These are phyloP conservation scores for Pythium phragmitis DNA, from an alignment of 352 stramenopile genomes.

Conservation along the genomic window DNA sequence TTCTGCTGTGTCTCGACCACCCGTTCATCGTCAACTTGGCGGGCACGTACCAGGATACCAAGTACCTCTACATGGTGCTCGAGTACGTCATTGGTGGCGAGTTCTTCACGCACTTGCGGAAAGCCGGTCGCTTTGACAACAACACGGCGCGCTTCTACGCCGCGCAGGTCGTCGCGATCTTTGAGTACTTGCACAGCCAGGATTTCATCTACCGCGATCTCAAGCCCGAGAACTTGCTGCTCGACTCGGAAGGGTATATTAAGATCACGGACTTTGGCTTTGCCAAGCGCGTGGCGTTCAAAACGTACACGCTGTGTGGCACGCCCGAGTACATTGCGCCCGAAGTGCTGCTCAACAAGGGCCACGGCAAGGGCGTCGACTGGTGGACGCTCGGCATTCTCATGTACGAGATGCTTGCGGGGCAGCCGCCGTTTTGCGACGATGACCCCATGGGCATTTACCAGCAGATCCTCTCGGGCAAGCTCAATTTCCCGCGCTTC, in stretches of 20 bases:
- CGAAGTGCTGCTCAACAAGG: conserved; percentile 90
- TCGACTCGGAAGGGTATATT: conserved; percentile 94
- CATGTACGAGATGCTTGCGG: conserved; percentile 97
- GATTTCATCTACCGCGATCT: conserved; percentile 98
- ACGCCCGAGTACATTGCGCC: conserved; percentile 94
- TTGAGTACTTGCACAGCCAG: conserved; percentile 96
- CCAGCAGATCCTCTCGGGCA: conserved; percentile 93
- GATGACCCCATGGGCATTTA: conserved; percentile 97
- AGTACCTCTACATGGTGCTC: conserved; percentile 97
- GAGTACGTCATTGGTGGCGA: conserved; percentile 97
- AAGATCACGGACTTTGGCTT: conserved; percentile 96
- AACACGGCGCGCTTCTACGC: conserved; percentile 92
- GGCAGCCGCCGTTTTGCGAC: conserved; percentile 95
- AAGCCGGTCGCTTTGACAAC: conserved; percentile 93
- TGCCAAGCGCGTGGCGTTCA: conserved; percentile 93
- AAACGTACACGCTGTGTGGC: conserved; percentile 94
- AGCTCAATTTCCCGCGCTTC: conserved; percentile 94
- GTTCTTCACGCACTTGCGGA: conserved; percentile 96
- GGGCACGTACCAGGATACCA: conserved; percentile 93
- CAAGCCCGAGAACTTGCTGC: conserved; percentile 94
- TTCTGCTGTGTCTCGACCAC: conserved; percentile 91
- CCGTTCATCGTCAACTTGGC: conserved; percentile 97
- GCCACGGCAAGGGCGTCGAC: conserved; percentile 90
- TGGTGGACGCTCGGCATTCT: conserved; percentile 97
- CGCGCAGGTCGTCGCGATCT: conserved; percentile 94